Base-by-base conservation (phyloP, 805 yeast species). In the Yamadazyma ubonensis region DNA sequence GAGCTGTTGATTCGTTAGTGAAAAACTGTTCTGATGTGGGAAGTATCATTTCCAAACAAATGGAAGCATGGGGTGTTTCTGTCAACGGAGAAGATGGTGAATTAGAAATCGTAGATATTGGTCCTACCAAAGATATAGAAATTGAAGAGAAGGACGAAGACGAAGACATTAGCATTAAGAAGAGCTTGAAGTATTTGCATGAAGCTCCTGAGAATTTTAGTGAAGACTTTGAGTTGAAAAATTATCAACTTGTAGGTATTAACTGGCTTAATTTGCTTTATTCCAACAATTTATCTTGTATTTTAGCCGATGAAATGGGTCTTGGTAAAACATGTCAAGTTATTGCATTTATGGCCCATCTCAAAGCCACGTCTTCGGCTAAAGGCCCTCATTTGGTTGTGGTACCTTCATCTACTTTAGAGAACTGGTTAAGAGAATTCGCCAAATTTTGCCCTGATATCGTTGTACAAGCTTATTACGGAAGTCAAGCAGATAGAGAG, bases 251-350 rank as follows among this genome's bases (percentile, higher is more conserved):
- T 52, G 96, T 90, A n/a, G 99, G 99, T 33, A 66, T 93, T 38
- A 93, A 93, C 59, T 93, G 99, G 99, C 69, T 93, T 39, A 74
- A 81, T 46, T 61, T 91, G 39, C 70, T 93, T 21, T 93, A 91
- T 59, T 79, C 78, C 43, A 79, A 84, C 55, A 74, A 79, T 12
- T 70, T 93, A 41, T 88, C 96, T 5, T 90, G 99, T 65, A 93
- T 93, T 41, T 69, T 93, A 35, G 99, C 99, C 0, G 99, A 93
- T 65, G 99, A 93, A 59, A 93, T 93, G 99, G 99, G 96, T 4
- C 70, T 93, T 35, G 99, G 99, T 44, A 93, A 93, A 58, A 93
- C 99, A 0, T 85, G 96, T 58, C 98, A 93, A 64, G 96, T 93
- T 22, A 91, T 93, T 63, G 76, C 97, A 6, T 93, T 93, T 57